A percentile compares a stretch with the other conserved stretches of the same genome.
These are phyloP conservation scores for Penicillium longicatenatum DNA, from an alignment of 495 filamentous ascomycete species.

Conservation along the genomic window DNA sequence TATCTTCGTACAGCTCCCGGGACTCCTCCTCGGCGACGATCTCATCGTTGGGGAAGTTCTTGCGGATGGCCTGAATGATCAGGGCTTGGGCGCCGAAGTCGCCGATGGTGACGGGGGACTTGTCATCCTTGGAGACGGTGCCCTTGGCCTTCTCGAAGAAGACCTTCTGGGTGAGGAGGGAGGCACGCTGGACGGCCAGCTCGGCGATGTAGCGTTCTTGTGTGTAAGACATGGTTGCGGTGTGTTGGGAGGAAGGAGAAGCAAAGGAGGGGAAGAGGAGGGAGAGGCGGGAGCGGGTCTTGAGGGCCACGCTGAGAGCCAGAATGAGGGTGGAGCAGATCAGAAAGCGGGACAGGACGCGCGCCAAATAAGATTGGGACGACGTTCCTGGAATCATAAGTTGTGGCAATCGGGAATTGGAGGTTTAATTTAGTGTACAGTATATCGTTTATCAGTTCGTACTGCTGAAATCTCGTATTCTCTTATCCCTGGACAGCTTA, in stretches of 20 bases:
- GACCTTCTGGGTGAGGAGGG: constrained; percentile 86
- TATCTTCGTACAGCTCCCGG: constrained; percentile 68
- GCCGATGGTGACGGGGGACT: constrained; percentile 94
- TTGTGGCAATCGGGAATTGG: background rate
- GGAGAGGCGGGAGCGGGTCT: constrained; percentile 47
- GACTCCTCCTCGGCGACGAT: constrained; percentile 97
- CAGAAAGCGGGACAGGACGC: constrained; percentile 38
- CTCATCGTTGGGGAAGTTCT: constrained; percentile 87
- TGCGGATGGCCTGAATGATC: constrained; percentile 85
- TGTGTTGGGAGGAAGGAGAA: constrained; percentile 26
- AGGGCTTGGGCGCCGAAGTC: constrained; percentile 98
- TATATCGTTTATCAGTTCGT: background rate
- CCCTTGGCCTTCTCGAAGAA: constrained; percentile 92
- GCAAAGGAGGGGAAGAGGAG: constrained; percentile 38
- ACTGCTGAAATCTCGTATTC: background rate
- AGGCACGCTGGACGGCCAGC: constrained; percentile 88
- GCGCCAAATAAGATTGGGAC: constrained; percentile 19
- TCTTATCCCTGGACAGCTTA: background rate
- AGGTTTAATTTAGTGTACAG: background rate
- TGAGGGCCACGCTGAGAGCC: constrained; percentile 49
- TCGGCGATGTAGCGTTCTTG: constrained; percentile 84
- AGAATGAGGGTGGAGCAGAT: constrained; percentile 52
- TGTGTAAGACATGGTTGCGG: constrained; percentile 60
- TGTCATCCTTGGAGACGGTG: constrained; percentile 90
- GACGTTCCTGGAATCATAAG: background rate